Evolutionary conservation across 225 moss, liverwort and hornwort species (phyloP).

Genomic region (Polytrichum commune): DNA sequence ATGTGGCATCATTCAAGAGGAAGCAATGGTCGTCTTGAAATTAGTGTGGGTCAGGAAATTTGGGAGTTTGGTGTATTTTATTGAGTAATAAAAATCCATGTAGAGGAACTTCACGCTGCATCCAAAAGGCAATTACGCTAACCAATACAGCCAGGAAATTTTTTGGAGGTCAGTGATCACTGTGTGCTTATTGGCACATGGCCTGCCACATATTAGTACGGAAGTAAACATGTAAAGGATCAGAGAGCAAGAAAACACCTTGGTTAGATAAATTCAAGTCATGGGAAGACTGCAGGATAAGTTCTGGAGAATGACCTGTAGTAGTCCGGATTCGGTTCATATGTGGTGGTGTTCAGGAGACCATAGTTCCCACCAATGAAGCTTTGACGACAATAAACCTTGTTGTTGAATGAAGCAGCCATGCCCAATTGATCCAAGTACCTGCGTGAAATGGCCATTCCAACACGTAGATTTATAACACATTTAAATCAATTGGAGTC

Average conservation of each 20-base stretch:
- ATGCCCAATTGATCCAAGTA: slow-evolving; percentile 67
- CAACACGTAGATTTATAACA: no score
- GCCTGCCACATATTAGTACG: not conserved
- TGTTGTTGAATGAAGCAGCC: slow-evolving; percentile 56
- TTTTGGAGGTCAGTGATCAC: no score
- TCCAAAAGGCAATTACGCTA: no score
- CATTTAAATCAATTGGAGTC: no score
- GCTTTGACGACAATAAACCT: slow-evolving; percentile 64
- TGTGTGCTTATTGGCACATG: no score
- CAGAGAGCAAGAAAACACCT: not conserved
- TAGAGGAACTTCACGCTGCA: no score
- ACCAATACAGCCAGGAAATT: no score
- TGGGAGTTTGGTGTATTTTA: no score
- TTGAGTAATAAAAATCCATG: no score
- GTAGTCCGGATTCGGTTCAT: slow-evolving; percentile 28
- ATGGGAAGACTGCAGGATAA: slow-evolving; percentile 41
- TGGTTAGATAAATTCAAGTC: not conserved
- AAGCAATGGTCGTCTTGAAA: no score
- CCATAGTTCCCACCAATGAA: slow-evolving; percentile 66
- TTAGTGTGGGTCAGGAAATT: no score
- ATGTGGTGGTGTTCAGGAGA: slow-evolving; percentile 53
- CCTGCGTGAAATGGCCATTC: slow-evolving; percentile 22
- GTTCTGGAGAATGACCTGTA: slow-evolving; percentile 34
- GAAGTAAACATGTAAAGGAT: not conserved
- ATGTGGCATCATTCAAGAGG: no score